Percentiles rank a stretch among this genome's conserved stretches.
Conservation (phyloP, 2,329 filamentous ascomycete genomes). For the Talaromyces sp. region DNA sequence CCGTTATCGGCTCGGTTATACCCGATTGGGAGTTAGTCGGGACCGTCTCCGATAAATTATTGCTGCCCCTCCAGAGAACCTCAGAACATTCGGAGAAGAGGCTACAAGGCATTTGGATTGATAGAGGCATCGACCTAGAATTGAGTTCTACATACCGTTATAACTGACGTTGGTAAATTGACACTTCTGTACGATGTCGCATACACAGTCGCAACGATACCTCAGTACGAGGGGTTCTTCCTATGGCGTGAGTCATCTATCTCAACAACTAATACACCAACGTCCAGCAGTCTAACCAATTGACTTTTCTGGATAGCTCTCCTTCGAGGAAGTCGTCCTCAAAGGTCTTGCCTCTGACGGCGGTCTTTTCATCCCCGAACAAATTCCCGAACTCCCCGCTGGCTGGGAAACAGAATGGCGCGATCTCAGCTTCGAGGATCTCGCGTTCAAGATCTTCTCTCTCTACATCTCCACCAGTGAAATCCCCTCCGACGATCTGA, state of each 20-base stretch:
- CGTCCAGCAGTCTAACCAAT: too few relatives aligned
- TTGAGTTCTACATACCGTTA: background rate
- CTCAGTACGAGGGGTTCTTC: conserved; percentile 5
- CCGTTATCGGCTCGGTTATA: conserved; percentile 6
- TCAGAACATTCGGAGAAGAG: background rate
- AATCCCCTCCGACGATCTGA: conserved; percentile 75
- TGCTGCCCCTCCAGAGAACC: background rate
- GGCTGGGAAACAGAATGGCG: conserved; percentile 54
- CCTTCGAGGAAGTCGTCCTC: conserved; percentile 85
- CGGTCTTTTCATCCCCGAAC: conserved; percentile 83
- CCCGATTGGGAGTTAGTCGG: background rate
- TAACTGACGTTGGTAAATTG: background rate
- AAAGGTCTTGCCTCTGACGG: conserved; percentile 84
- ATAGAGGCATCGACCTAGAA: background rate
- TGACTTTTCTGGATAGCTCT: conserved; percentile 45
- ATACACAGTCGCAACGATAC: conserved; percentile 9
- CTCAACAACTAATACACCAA: background rate
- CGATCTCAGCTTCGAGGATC: conserved; percentile 71
- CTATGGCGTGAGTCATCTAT: conserved; percentile 6
- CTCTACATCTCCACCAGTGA: conserved; percentile 82
- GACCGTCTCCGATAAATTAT: conserved; percentile 2
- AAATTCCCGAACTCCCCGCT: conserved; percentile 55
- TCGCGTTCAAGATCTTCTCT: conserved; percentile 79
- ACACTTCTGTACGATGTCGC: background rate
- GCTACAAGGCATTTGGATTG: background rate